Base-by-base conservation (phyloP, 495 filamentous ascomycete species). In the Xeromyces bisporus region DNA sequence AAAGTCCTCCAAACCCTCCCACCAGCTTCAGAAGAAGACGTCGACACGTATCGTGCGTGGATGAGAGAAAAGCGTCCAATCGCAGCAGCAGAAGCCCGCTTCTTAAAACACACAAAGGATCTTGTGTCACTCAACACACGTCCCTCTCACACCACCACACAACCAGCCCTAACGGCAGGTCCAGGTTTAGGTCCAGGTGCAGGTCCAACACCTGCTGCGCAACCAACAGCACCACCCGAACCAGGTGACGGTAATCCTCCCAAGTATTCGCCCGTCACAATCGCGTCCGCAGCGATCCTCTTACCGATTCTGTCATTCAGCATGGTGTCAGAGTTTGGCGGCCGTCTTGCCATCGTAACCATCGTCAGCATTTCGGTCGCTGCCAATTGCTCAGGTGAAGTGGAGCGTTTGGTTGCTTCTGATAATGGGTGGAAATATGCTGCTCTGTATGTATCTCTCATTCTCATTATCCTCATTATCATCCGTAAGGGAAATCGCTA, bases 41-140 rank as follows among this genome's bases (percentile, higher is more conserved):
- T 85, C 32, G 48, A 62, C 6, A 57, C 60, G 24, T 91, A 87
- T 48, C 69, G 67, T 17, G 46, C 46, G 15, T 91, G 77, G 61
- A 72, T 87, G 40, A 57, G 60, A 17, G 57, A 55, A 6, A 55
- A 73, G 23, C 53, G 52, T 12, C 77, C 78, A 7, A 66, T 87
- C 32, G 68, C 66, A 13, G 63, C 71, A 12, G 45, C 50, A n/a
- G 82, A 87, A 47, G 64, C 70, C 1, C 64, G 60, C 23, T 87
- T 86, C 46, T 58, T 91, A 4, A 64, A 79, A 21, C 55, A 69
- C 12, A 46, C 56, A 12, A 57, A 66, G 5, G 82, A 91, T 40
- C 67, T 91, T 3, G 55, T 84, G 16, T 68, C 62, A 12, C 48
- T 80, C 6, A 53, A 50, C 0, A 41, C 59, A 2, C 45, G 43